These are phyloP conservation scores for Hypoxylon sp. DNA, from an alignment of 2,329 filamentous ascomycete genomes.

Conservation along the genomic window DNA sequence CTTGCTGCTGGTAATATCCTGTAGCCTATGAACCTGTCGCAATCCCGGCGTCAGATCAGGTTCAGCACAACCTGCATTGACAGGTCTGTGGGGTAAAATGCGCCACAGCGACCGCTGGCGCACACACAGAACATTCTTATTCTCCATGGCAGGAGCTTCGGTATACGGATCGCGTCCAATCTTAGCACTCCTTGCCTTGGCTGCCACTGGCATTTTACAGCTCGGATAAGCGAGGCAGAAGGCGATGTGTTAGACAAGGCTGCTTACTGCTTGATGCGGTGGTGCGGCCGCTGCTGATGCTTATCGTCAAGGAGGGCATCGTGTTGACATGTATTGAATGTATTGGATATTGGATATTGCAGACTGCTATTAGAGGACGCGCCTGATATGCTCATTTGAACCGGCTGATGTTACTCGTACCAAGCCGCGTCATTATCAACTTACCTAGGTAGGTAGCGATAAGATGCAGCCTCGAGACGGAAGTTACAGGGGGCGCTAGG, in stretches of 20 bases:
- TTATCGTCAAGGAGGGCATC: constrained; percentile 8
- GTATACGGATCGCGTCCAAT: constrained; percentile 13
- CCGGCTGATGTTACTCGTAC: constrained; percentile 8
- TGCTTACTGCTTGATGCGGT: background rate
- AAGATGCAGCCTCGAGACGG: constrained; percentile 28
- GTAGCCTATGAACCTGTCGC: constrained; percentile 33
- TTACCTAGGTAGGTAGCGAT: too few species aligned
- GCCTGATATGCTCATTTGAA: constrained; percentile 15
- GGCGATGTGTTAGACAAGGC: constrained; percentile 12
- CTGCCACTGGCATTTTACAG: constrained; percentile 10
- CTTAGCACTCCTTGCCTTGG: constrained; percentile 18
- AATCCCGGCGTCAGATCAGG: constrained; percentile 40
- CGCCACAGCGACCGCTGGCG: constrained; percentile 31
- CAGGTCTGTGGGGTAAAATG: constrained; percentile 47
- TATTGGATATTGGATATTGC: constrained; percentile 11
- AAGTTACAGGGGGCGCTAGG: constrained; percentile 8
- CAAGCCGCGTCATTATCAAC: constrained; percentile 31
- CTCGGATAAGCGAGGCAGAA: background rate
- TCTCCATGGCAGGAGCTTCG: constrained; percentile 13
- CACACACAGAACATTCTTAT: constrained; percentile 27
- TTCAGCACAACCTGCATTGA: constrained; percentile 44
- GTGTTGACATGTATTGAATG: constrained; percentile 13
- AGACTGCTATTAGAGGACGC: background rate
- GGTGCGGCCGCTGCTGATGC: constrained; percentile 7
- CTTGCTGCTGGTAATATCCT: constrained; percentile 34